A percentile compares a stretch with the other conserved stretches of the same genome.
phyloP scores from a whole-genome alignment of 345 rosid genomes.

The Lepidium africanum region DNA sequence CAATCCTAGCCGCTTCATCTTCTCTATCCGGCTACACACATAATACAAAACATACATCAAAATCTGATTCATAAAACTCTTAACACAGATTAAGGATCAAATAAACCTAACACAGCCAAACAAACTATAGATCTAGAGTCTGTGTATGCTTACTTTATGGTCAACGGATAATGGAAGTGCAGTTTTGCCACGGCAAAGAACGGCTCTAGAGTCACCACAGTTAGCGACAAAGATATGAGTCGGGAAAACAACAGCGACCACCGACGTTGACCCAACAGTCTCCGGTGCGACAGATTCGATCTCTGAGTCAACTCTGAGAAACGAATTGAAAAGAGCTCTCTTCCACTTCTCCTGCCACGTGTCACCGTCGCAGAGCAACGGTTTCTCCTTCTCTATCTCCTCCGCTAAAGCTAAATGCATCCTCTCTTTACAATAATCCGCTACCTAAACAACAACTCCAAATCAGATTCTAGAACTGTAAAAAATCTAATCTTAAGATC shows the following conservation, averaged over 20 bases:
- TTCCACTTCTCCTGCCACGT: constrained; percentile 61
- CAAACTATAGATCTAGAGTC: background rate
- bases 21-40: constrained; percentile 65
- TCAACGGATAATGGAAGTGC: constrained; percentile 63
- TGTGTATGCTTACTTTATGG: constrained; percentile 49
- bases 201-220: constrained; percentile 88
- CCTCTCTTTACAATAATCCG: constrained; percentile 53
- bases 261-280: constrained; percentile 84
- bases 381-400: constrained; percentile 42
- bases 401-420: constrained; percentile 60
- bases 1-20: constrained; percentile 70
- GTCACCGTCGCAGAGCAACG: constrained; percentile 32
- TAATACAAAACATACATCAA: background rate
- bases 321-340: constrained; percentile 51
- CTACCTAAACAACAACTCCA: constrained; percentile 37
- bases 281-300: constrained; percentile 48
- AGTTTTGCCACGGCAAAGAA: constrained; percentile 56
- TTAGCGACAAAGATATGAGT: constrained; percentile 63
- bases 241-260: constrained; percentile 51
- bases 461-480: background rate
- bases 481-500: background rate
- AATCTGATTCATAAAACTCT: background rate
- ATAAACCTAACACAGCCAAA: background rate
- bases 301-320: constrained; percentile 56
- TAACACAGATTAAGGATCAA: background rate